Percentiles rank a stretch among this genome's conserved stretches.
Conservation (phyloP, 2,329 filamentous ascomycete species). For the Gnomoniopsis smithogilvyi region DNA sequence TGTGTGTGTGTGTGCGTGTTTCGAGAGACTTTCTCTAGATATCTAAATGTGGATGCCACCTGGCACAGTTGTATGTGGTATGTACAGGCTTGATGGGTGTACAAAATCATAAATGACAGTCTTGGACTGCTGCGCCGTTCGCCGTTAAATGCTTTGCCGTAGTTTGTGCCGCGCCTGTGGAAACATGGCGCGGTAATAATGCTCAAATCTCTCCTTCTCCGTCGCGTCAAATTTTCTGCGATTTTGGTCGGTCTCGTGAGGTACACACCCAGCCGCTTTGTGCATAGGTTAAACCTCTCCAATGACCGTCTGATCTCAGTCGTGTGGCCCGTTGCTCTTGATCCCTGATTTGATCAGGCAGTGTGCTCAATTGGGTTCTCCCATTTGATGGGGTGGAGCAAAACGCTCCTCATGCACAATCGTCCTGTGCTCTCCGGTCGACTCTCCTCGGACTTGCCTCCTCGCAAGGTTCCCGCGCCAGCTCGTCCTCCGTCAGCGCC, state of each 20-base stretch:
- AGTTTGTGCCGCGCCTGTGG: not conserved
- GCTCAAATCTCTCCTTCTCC: not conserved
- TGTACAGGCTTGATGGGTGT: conserved; percentile 11
- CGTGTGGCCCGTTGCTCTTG: not conserved
- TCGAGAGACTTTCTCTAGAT: not conserved
- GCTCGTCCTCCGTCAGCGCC: conserved; percentile 46
- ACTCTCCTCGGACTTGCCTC: conserved; percentile 51
- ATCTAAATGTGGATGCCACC: not conserved
- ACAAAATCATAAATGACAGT: conserved; percentile 6
- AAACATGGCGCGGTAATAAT: not conserved
- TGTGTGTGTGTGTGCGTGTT: not conserved
- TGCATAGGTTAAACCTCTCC: not conserved
- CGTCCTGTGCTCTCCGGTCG: conserved; percentile 50
- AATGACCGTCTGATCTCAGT: not conserved
- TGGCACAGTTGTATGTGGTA: not conserved
- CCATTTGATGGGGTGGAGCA: conserved; percentile 78
- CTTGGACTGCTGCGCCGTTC: conserved; percentile 15
- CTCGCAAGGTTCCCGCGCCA: conserved; percentile 44
- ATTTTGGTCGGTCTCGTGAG: not conserved
- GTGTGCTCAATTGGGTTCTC: conserved; percentile 46
- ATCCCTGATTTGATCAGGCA: not conserved
- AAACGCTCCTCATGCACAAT: conserved; percentile 76
- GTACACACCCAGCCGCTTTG: not conserved
- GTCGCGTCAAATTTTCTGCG: not conserved
- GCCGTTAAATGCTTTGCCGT: conserved; percentile 9